Conservation (phyloP, 139 green algal genomes). For the Trebouxia sp. region DNA sequence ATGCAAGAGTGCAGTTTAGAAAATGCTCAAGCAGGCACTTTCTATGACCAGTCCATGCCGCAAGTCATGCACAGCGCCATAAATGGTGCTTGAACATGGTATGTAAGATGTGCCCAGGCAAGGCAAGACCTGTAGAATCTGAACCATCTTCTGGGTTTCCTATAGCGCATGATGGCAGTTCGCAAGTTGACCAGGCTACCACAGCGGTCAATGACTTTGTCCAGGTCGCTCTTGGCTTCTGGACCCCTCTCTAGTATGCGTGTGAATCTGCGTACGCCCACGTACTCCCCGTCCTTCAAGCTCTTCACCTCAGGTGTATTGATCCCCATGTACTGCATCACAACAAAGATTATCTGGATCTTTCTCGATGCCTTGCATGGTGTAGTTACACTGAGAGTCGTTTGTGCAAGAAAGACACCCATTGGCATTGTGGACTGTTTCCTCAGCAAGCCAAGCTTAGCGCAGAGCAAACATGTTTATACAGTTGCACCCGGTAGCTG, state of each 20-base stretch:
- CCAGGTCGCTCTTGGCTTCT: conserved; percentile 54
- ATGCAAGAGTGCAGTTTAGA: no score
- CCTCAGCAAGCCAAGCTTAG: no score
- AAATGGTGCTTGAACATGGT: conserved; percentile 20
- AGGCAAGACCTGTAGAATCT: conserved; percentile 48
- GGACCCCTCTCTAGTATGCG: conserved; percentile 67
- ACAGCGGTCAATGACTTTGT: conserved; percentile 66
- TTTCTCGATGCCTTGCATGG: no score
- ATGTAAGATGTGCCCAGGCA: not conserved
- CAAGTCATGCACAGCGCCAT: not conserved
- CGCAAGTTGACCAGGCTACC: conserved; percentile 83
- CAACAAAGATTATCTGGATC: not conserved
- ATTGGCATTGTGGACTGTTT: no score
- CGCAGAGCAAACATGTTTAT: no score
- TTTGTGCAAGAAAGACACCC: no score
- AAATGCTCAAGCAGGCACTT: no score
- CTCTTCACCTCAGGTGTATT: conserved; percentile 41
- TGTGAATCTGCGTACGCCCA: conserved; percentile 78
- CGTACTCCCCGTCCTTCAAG: conserved; percentile 77
- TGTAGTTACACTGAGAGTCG: no score
- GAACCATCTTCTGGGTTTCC: conserved; percentile 61
- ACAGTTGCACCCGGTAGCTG: no score
- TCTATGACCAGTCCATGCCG: no score
- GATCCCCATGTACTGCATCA: not conserved
- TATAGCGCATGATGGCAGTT: conserved; percentile 84